Base-by-base conservation (phyloP, 2,329 filamentous ascomycete genomes). In the Hymenoscyphus fructigenus region DNA sequence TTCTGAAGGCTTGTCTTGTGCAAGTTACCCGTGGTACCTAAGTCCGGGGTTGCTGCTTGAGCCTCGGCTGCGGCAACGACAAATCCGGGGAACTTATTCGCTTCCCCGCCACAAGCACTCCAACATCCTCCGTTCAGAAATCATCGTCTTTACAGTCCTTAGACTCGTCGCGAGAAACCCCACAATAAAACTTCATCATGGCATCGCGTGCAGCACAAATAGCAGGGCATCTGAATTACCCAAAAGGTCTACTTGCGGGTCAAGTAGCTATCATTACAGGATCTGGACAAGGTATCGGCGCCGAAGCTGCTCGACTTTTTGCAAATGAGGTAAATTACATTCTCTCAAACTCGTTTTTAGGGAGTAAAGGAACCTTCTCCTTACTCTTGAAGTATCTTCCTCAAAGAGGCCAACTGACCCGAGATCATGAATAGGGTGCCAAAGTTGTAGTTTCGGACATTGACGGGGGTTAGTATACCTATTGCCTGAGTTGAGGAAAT, bases 221-320 rank as follows among this genome's bases (percentile, higher is more conserved):
- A 71, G 85, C 89, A 44, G 84, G 84, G 67, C 92, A 96, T 78
- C 85, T 96, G 72, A 93, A 92, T 80, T 94, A 88, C 79, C 91
- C 92, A 44, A 84, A 86, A 74, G 92, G 92, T 65, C 82, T 96
- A 76, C 85, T 96, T 62, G 85, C 85, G 34, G 90, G 90, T 61
- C 92, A 96, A 76, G 87, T 90, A 17, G 92, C 92, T 73, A 96
- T 97, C 76, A 90, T 96, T 76, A 97, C 93, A 2, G 92, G 92
- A 56, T 88, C 88, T 20, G 92, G 91, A 9, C 92, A 96, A 77
- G 93, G 93, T 66, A 96, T 96, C 76, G 93, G 92, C 28, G 93
- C 92, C 32, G 93, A 96, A 79, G 84, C 89, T 36, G 92, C 92
- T 7, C 84, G 88, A 10, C 79, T 96, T 2, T 96, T 96, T 73